Conservation (phyloP, 805 yeast species). For the Kodamaea restingae region DNA sequence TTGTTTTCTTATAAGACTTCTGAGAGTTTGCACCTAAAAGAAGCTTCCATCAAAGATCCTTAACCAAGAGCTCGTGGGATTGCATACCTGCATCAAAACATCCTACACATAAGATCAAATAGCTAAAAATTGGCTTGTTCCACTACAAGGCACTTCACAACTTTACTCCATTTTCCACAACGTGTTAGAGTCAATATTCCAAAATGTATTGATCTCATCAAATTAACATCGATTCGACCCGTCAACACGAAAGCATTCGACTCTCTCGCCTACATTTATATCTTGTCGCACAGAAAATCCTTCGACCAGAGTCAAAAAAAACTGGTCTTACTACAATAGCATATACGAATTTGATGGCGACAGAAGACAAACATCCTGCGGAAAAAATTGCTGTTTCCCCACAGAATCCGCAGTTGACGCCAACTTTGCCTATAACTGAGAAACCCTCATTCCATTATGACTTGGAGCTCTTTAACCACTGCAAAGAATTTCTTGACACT, state of each 20-base stretch:
- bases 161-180: neutral
- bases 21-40: no score
- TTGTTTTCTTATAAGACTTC: neutral
- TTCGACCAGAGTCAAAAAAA: neutral
- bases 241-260: neutral
- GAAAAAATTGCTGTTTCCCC: neutral
- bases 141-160: neutral
- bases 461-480: constrained; percentile 47
- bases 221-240: neutral
- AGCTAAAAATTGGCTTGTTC: no score
- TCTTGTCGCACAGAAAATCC: neutral
- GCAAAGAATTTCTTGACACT: constrained; percentile 51
- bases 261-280: neutral
- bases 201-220: constrained; percentile 1
- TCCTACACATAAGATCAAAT: no score
- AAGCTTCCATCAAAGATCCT: no score
- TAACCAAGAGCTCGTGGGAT: no score
- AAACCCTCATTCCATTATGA: constrained; percentile 33
- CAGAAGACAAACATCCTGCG: neutral
- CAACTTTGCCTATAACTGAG: constrained; percentile 6
- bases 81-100: neutral
- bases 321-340: neutral
- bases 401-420: neutral
- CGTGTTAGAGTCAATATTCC: neutral
- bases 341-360: neutral